phyloP scores from a whole-genome alignment of 2,329 filamentous ascomycete species.

The Colletotrichum gloeosporioides region DNA sequence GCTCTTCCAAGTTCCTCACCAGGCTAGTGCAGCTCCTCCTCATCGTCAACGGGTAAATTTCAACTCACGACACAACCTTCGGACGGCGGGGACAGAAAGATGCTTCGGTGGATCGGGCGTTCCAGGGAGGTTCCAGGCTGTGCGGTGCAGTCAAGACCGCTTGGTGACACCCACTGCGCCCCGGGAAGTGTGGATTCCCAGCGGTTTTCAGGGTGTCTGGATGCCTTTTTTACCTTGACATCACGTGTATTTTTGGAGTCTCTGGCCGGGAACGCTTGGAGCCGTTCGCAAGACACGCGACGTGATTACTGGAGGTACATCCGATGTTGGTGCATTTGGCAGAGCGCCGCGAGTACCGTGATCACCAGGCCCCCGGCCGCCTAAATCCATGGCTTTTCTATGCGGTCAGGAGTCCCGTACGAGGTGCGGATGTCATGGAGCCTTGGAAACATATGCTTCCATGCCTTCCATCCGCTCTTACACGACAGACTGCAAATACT shows the following conservation, averaged over 20 bases:
- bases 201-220: neutral
- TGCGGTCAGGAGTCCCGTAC: neutral
- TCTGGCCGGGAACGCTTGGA: neutral
- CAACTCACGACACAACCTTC: neutral
- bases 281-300: conserved; percentile 3
- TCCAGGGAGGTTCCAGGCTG: neutral
- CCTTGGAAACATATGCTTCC: neutral
- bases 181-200: neutral
- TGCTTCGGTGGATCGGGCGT: neutral
- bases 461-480: neutral
- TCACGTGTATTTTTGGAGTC: conserved; percentile 2
- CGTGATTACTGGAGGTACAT: neutral
- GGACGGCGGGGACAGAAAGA: neutral
- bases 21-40: neutral
- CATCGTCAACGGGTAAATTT: neutral
- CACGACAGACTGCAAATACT: neutral
- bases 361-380: neutral
- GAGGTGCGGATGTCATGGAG: neutral
- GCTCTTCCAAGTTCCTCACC: neutral
- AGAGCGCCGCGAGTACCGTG: neutral
- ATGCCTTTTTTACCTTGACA: neutral
- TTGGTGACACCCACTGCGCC: conserved; percentile 4
- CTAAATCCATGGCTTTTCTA: neutral
- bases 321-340: neutral
- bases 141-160: neutral